Evolutionary conservation across 1,284 basidiomycete species (phyloP).

Genomic region (Cutaneotrichosporon cyanovorans): DNA sequence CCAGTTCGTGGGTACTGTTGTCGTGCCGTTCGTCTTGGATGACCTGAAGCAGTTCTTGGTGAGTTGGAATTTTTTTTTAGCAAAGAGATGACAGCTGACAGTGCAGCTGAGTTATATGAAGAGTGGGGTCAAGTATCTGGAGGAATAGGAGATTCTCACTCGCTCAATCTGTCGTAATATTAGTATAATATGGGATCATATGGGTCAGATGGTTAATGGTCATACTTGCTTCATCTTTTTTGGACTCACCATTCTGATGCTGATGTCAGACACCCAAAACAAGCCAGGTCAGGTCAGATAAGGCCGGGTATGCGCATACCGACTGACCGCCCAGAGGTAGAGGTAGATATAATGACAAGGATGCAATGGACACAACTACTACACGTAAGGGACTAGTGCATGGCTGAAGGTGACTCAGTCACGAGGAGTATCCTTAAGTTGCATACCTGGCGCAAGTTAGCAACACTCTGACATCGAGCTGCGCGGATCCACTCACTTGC

Average conservation of each 20-base stretch:
- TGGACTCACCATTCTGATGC: too few relatives aligned
- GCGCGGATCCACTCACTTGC: constrained; percentile 58
- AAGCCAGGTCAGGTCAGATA: not conserved
- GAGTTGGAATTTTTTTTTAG: constrained; percentile 43
- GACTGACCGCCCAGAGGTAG: too few relatives aligned
- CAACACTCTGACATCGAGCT: not conserved
- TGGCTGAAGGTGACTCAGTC: constrained; percentile 8
- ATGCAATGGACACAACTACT: constrained; percentile 10
- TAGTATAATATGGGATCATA: not conserved
- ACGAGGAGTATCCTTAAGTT: constrained; percentile 17
- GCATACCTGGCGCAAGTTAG: constrained; percentile 23
- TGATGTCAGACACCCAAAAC: too few relatives aligned
- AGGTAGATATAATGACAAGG: too few relatives aligned
- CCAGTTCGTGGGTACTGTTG: constrained; percentile 83
- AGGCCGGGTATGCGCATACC: too few relatives aligned
- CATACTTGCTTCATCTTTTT: too few relatives aligned
- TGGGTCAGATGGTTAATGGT: too few relatives aligned
- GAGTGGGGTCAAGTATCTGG: constrained; percentile 31
- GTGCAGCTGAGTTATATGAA: constrained; percentile 38
- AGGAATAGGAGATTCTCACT: constrained; percentile 18
- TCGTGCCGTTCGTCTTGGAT: constrained; percentile 84
- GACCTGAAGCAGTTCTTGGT: constrained; percentile 62
- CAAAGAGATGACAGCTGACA: not conserved
- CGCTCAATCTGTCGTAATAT: not conserved
- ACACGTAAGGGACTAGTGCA: constrained; percentile 3